phyloP scores from a whole-genome alignment of 179 eudicot genomes.

The Pouteria campechiana region DNA sequence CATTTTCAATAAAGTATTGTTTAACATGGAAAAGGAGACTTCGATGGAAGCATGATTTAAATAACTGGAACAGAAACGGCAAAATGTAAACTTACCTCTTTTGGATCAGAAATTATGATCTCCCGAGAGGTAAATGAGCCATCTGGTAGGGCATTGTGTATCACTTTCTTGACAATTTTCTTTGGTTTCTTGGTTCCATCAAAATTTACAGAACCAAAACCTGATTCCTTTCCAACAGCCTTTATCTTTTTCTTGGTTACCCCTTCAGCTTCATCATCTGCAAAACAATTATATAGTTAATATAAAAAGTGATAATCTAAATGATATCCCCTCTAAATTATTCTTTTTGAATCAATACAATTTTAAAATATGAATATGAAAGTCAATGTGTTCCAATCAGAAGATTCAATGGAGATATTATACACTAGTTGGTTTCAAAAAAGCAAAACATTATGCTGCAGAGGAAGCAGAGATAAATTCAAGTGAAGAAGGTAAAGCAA shows the following conservation, averaged over 20 bases:
- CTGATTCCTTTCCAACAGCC: constrained; percentile 26
- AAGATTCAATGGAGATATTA: too few relatives aligned
- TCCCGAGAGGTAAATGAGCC: constrained; percentile 24
- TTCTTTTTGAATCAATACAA: too few relatives aligned
- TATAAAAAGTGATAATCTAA: neutral
- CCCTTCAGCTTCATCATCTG: constrained; percentile 70
- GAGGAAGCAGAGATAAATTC: too few relatives aligned
- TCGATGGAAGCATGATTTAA: too few relatives aligned
- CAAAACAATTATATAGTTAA: constrained; percentile 8
- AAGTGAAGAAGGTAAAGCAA: too few relatives aligned
- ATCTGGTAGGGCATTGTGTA: constrained; percentile 23
- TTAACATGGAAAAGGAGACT: too few relatives aligned
- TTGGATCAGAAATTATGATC: constrained; percentile 19
- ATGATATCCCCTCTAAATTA: too few relatives aligned
- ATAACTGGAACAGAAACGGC: neutral
- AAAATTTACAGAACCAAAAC: constrained; percentile 23
- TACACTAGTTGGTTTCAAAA: too few relatives aligned
- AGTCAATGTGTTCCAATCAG: too few relatives aligned
- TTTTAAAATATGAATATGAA: too few relatives aligned
- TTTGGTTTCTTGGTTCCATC: constrained; percentile 40
- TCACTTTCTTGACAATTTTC: constrained; percentile 22
- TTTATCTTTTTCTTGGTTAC: constrained; percentile 67
- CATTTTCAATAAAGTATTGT: too few relatives aligned
- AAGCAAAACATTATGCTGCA: too few relatives aligned
- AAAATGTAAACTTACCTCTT: constrained; percentile 28